Evolutionary conservation across 129 eudicot species (phyloP).

Genomic region (Mikania micrantha): DNA sequence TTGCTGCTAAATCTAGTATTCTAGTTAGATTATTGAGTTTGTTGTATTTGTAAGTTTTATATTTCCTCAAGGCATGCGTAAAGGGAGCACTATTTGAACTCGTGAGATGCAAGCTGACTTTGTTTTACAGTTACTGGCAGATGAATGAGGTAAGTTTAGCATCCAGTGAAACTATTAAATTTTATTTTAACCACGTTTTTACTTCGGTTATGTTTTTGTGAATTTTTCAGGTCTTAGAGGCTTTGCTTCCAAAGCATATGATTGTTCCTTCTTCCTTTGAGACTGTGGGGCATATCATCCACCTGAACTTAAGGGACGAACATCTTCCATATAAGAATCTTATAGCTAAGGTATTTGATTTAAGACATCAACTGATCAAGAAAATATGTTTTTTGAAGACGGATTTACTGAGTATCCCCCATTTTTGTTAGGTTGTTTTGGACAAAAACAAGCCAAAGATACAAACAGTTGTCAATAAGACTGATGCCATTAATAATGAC

Average conservation of each 20-base stretch:
- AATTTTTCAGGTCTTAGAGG: conserved; percentile 64
- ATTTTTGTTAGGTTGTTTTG: conserved; percentile 58
- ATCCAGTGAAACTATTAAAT: neutral
- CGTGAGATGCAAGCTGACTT: conserved; percentile 78
- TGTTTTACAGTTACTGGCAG: conserved; percentile 78
- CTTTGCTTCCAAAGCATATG: conserved; percentile 69
- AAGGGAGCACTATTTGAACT: conserved; percentile 45
- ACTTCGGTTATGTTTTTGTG: neutral
- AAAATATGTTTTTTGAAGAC: neutral
- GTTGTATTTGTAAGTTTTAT: conserved; percentile 10
- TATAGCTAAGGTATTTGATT: conserved; percentile 63
- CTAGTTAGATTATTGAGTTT: neutral
- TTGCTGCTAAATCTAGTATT: too few relatives aligned
- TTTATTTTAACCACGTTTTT: neutral
- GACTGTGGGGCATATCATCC: conserved; percentile 91
- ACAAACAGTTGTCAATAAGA: conserved; percentile 92
- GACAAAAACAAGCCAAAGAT: conserved; percentile 90
- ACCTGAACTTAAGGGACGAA: conserved; percentile 70
- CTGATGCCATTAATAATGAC: conserved; percentile 63
- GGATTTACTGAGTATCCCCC: neutral
- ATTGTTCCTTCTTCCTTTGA: conserved; percentile 84
- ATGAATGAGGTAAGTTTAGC: conserved; percentile 66
- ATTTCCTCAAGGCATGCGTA: conserved; percentile 46
- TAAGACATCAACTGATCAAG: neutral
- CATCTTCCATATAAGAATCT: conserved; percentile 71